Conservation (phyloP, 2,329 filamentous ascomycete genomes). For the Periconia macrospinosa region DNA sequence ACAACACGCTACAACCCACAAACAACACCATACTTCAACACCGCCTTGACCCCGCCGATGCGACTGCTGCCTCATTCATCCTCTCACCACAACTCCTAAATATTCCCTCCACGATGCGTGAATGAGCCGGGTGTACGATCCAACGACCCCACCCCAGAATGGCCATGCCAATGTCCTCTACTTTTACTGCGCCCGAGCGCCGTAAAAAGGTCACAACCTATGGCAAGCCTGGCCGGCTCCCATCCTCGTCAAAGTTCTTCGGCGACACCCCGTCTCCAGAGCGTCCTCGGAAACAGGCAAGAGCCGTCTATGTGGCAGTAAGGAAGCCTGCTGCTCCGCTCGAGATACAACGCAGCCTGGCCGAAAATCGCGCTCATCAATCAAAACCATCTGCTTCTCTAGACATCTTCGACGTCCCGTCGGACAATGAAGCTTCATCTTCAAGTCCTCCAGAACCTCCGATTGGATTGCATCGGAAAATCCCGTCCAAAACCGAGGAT, state of each 20-base stretch:
- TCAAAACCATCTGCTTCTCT: conserved; percentile 6
- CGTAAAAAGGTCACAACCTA: conserved; percentile 45
- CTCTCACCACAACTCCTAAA: background rate
- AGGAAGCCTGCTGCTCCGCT: conserved; percentile 10
- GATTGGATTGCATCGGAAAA: background rate
- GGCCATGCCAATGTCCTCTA: conserved; percentile 29
- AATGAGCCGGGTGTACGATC: conserved; percentile 12
- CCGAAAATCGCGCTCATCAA: conserved; percentile 8
- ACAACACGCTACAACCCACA: conserved; percentile 5
- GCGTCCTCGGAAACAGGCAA: conserved; percentile 28
- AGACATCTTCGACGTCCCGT: conserved; percentile 49
- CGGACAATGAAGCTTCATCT: conserved; percentile 31
- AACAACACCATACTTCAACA: background rate
- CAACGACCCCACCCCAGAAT: conserved; percentile 17
- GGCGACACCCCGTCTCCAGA: conserved; percentile 38
- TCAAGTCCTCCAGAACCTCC: conserved; percentile 2
- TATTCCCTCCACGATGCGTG: conserved; percentile 21
- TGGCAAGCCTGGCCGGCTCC: conserved; percentile 36
- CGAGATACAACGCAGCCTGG: conserved; percentile 4
- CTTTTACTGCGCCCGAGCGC: conserved; percentile 32
- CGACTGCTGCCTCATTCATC: background rate
- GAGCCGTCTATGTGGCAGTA: conserved; percentile 7
- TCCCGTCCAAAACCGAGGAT: background rate
- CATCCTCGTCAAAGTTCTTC: conserved; percentile 13
- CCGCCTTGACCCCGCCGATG: background rate